Percentiles rank a stretch among this genome's conserved stretches.
phyloP scores from a whole-genome alignment of 495 filamentous ascomycete species.

The Daldinia vernicosa region DNA sequence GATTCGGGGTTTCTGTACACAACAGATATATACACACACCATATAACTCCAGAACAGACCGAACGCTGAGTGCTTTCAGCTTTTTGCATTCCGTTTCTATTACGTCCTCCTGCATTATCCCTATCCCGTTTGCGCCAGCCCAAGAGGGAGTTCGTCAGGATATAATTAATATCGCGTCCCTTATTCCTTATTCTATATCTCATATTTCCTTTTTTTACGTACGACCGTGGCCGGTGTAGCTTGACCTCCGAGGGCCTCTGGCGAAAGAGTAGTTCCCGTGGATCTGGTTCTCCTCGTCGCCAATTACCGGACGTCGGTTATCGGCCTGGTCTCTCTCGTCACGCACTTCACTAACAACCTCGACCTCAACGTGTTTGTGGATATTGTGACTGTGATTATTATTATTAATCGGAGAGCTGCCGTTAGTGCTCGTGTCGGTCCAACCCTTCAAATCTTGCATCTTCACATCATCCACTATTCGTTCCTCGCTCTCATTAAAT shows the following conservation, averaged over 20 bases:
- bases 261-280: slow-evolving; percentile 41
- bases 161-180: slow-evolving; percentile 22
- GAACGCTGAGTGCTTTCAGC: not conserved
- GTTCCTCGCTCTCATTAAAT: slow-evolving; percentile 62
- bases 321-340: slow-evolving; percentile 12
- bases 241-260: slow-evolving; percentile 33
- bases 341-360: slow-evolving; percentile 34
- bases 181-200: slow-evolving; percentile 22
- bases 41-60: slow-evolving; percentile 11
- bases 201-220: slow-evolving; percentile 15
- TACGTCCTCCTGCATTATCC: slow-evolving; percentile 25
- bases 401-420: slow-evolving; percentile 15
- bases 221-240: slow-evolving; percentile 30
- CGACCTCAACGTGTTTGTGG: slow-evolving; percentile 40
- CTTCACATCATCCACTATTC: slow-evolving; percentile 54
- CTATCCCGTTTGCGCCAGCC: slow-evolving; percentile 30
- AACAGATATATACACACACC: not conserved
- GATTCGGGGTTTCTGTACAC: not conserved
- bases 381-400: slow-evolving; percentile 24
- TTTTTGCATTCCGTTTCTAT: slow-evolving; percentile 24
- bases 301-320: slow-evolving; percentile 14
- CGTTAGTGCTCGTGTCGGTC: slow-evolving; percentile 37
- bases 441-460: slow-evolving; percentile 49
- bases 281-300: slow-evolving; percentile 38
- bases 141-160: slow-evolving; percentile 16